Evolutionary conservation across 2,329 filamentous ascomycete genomes (phyloP).

Genomic region (Penicillium italicum): DNA sequence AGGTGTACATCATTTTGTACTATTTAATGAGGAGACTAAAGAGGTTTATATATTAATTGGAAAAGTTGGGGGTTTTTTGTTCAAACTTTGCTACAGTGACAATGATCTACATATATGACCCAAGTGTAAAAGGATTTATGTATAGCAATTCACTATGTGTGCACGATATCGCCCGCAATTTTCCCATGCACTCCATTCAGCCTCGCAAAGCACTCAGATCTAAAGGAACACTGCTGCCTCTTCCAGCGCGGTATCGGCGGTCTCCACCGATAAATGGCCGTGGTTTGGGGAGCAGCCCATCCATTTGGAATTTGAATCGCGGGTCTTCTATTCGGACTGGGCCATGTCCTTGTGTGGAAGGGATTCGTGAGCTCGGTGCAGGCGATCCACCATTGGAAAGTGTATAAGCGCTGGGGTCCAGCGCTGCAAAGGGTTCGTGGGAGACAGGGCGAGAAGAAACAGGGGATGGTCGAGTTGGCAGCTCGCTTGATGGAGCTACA

Average conservation of each 20-base stretch:
- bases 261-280: slow-evolving; percentile 70
- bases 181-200: slow-evolving; percentile 24
- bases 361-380: slow-evolving; percentile 24
- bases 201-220: slow-evolving; percentile 58
- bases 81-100: neutral
- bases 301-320: slow-evolving; percentile 83
- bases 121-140: neutral
- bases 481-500: slow-evolving; percentile 39
- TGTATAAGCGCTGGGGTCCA: slow-evolving; percentile 75
- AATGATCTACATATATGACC: neutral
- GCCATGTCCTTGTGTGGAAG: slow-evolving; percentile 28
- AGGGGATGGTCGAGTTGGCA: slow-evolving; percentile 44
- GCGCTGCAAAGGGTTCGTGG: slow-evolving; percentile 56
- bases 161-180: slow-evolving; percentile 26
- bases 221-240: slow-evolving; percentile 89
- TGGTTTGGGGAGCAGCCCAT: slow-evolving; percentile 77
- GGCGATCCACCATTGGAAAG: slow-evolving; percentile 58
- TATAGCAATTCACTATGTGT: slow-evolving; percentile 24
- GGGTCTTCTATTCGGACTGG: slow-evolving; percentile 65
- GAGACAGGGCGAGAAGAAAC: slow-evolving; percentile 34
- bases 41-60: too few relatives aligned
- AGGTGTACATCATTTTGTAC: neutral
- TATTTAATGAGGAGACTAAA: neutral
- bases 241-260: slow-evolving; percentile 81
- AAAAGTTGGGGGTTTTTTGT: neutral